These are phyloP conservation scores for Botrytis medusae DNA, from an alignment of 2,329 filamentous ascomycete species.

Conservation along the genomic window DNA sequence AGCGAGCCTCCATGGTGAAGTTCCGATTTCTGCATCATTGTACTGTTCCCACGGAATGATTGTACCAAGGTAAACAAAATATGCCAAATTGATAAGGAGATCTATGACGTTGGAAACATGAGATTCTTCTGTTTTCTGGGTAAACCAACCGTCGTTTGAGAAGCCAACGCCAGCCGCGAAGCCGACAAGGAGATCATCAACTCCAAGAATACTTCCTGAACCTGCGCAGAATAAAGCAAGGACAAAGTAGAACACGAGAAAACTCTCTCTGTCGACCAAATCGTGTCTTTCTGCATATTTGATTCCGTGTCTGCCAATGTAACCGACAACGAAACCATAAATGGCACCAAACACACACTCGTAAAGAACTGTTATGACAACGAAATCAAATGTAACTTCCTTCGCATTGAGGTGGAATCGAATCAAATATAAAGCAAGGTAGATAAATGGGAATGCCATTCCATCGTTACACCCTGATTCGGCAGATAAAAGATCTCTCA, in stretches of 20 bases:
- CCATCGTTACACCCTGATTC: constrained; percentile 99
- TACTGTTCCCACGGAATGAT: constrained; percentile 96
- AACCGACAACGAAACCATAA: constrained; percentile 85
- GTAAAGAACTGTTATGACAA: constrained; percentile 87
- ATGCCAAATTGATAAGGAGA: constrained; percentile 91
- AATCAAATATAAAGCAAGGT: constrained; percentile 86
- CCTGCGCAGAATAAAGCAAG: constrained; percentile 91
- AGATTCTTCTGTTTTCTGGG: constrained; percentile 95
- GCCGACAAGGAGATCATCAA: constrained; percentile 92
- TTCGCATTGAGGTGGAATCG: constrained; percentile 69
- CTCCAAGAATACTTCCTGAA: constrained; percentile 83
- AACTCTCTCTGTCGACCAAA: constrained; percentile 92
- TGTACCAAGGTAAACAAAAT: constrained; percentile 96
- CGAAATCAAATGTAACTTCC: constrained; percentile 78
- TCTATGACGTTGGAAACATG: constrained; percentile 99
- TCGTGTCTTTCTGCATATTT: constrained; percentile 81
- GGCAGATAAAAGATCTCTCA: constrained; percentile 90
- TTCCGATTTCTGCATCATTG: constrained; percentile 71
- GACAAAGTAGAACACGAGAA: constrained; percentile 98
- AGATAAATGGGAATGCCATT: constrained; percentile 99
- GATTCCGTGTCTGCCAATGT: constrained; percentile 87
- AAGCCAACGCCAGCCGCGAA: constrained; percentile 98
- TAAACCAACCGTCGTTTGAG: constrained; percentile 99
- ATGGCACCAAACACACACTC: constrained; percentile 92
- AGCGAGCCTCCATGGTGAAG: constrained; percentile 86